Evolutionary conservation across 2,329 filamentous ascomycete genomes (phyloP), one percentile per base, ranked within the genome.

Genomic region (Colletotrichum chrysophilum): DNA sequence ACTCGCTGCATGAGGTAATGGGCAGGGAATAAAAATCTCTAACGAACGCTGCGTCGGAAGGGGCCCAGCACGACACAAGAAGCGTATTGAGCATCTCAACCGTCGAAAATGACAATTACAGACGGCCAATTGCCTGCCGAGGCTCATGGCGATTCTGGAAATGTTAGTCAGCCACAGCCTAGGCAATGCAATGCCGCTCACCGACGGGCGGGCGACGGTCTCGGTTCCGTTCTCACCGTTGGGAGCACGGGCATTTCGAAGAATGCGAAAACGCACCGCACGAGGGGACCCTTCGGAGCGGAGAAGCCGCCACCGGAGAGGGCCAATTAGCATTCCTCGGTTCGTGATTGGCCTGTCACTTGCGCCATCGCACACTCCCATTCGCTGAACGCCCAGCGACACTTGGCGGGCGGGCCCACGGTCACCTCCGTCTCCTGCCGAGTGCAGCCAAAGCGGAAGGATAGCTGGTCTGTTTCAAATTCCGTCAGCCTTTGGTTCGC

Each of bases 381-480:
- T 75, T 75, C 56, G 73, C 26, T n/a, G 43, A 36, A 26, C 21
- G 43, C 30, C 16, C 56, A 48, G 62, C 16, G 43, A 26, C 36
- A 18, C 32, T 65, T 75, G 55, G 36, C 62, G 52, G 61, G 52
- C 21, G 55, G 62, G 58, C 70, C 70, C 73, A 68, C 73, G 62
- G 61, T 58, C 64, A 68, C 64, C 70, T 75, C 73, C 73, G 70
- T 73, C 73, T 75, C 70, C 73, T 75, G 70, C 73, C 73, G 73
- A 73, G 56, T 56, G 16, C 62, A 43, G 36, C 72, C 68, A 61
- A 67, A 67, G 62, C 62, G 69, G 64, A 73, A 71, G 34, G 73
- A 73, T 36, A 75, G 64, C 64, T 75, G 73, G 64, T 75, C 56
- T 58, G 73, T 75, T 75, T 75, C 73, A 75, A 75, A 75, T 14